Evolutionary conservation across 768 basidiomycete species (phyloP).

Genomic region (Steccherinum ochraceum): DNA sequence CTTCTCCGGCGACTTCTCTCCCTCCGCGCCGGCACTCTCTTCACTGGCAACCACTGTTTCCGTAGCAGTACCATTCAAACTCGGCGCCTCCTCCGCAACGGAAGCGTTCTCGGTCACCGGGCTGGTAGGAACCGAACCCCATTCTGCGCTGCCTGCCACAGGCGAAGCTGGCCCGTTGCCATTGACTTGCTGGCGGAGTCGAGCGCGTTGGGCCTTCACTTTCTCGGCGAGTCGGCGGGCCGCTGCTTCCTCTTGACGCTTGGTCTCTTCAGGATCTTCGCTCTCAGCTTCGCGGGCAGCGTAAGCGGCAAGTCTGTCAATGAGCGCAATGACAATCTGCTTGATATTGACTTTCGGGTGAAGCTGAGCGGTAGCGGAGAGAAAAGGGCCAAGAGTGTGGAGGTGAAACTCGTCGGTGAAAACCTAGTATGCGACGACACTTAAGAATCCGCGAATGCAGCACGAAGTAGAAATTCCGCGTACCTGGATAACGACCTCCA

Average conservation of each 20-base stretch:
- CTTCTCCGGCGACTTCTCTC: slow-evolving; percentile 27
- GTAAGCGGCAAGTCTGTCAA: slow-evolving; percentile 92
- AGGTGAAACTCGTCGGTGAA: slow-evolving; percentile 99
- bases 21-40: not conserved
- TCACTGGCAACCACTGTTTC: slow-evolving; percentile 2
- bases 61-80: slow-evolving; percentile 8
- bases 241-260: slow-evolving; percentile 89
- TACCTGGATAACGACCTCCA: slow-evolving; percentile 99
- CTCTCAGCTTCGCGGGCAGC: slow-evolving; percentile 96
- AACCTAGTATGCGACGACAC: slow-evolving; percentile 50
- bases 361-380: slow-evolving; percentile 90
- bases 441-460: not conserved
- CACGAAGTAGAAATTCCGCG: slow-evolving; percentile 20
- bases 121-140: slow-evolving; percentile 24
- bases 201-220: slow-evolving; percentile 68
- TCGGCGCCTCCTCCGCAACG: slow-evolving; percentile 13
- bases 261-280: slow-evolving; percentile 93
- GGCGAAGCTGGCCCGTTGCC: slow-evolving; percentile 13
- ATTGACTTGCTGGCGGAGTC: slow-evolving; percentile 45
- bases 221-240: slow-evolving; percentile 82
- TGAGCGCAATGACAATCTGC: slow-evolving; percentile 94
- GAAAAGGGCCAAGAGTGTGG: slow-evolving; percentile 91
- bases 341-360: slow-evolving; percentile 99
- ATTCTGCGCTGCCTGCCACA: slow-evolving; percentile 15
- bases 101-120: slow-evolving; percentile 13